Evolutionary conservation across 768 basidiomycete genomes (phyloP), one percentile per base, ranked within the genome.

Genomic region (Mycena leptocephala): DNA sequence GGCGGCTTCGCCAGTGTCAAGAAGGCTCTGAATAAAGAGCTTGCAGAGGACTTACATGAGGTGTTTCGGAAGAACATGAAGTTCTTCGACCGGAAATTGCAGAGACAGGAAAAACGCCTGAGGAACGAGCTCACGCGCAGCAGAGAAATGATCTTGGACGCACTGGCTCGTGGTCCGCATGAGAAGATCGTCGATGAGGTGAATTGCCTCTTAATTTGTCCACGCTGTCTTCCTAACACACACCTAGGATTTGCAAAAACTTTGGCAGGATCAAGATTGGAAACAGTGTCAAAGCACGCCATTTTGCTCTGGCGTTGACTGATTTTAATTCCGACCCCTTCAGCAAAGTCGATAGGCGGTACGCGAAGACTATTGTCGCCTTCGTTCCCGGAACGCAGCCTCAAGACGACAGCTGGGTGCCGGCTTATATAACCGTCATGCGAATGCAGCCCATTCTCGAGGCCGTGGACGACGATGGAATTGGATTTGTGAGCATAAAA

Each of bases 181-280:
- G n/a, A n/a, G n/a, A n/a, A n/a, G n/a, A n/a, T n/a, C n/a, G n/a
- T n/a, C n/a, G n/a, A n/a, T n/a, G n/a, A n/a, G n/a, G n/a, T n/a
- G n/a, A n/a, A n/a, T n/a, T n/a, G n/a, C n/a, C n/a, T n/a, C n/a
- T n/a, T n/a, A n/a, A n/a, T n/a, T n/a, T n/a, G n/a, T n/a, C n/a
- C n/a, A n/a, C n/a, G n/a, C n/a, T n/a, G n/a, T n/a, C n/a, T n/a
- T n/a, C n/a, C n/a, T n/a, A n/a, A n/a, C n/a, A n/a, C n/a, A n/a
- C n/a, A n/a, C n/a, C n/a, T 72, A 88, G 87, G 85, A 87, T 55
- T 75, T 88, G 20, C 82, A 81, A 46, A 72, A 76, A 14, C 79
- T 88, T 6, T 88, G 88, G 88, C 84, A 83, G 77, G 83, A 86
- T n/a, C 86, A 86, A 84, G 86, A 80, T 26, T 88, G 87, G 87